These are phyloP conservation scores for Ganoderma multipileum DNA, from an alignment of 1,284 basidiomycete species.

Conservation along the genomic window DNA sequence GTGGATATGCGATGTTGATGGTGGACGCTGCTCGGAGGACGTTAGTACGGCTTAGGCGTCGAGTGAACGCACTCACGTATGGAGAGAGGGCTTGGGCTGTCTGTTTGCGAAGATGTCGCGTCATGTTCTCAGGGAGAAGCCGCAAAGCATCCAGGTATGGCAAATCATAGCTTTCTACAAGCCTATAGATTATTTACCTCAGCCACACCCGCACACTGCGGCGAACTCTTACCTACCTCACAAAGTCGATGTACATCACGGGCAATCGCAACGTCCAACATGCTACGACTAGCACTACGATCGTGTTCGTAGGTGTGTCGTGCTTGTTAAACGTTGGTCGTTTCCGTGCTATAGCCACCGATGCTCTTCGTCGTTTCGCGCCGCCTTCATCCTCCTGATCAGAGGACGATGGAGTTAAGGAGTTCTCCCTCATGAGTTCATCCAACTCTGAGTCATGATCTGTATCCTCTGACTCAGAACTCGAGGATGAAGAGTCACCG, in stretches of 20 bases:
- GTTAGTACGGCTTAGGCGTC: neutral
- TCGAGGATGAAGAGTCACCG: conserved; percentile 26
- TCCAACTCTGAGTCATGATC: conserved; percentile 55
- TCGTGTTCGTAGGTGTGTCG: conserved; percentile 64
- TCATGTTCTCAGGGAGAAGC: conserved; percentile 70
- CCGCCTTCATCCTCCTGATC: conserved; percentile 46
- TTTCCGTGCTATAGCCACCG: conserved; percentile 8
- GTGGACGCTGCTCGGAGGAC: conserved; percentile 59
- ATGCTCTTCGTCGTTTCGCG: conserved; percentile 23
- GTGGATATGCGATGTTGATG: conserved; percentile 65
- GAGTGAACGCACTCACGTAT: conserved; percentile 52
- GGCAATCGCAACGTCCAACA: conserved; percentile 85
- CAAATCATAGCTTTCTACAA: conserved; percentile 76
- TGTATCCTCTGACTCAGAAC: conserved; percentile 26
- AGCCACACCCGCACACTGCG: neutral
- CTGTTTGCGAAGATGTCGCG: conserved; percentile 73
- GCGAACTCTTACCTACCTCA: conserved; percentile 51
- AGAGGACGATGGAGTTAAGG: conserved; percentile 49
- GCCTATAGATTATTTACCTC: conserved; percentile 50
- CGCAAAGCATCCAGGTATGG: conserved; percentile 84
- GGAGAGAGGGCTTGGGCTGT: conserved; percentile 72
- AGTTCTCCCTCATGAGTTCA: conserved; percentile 60
- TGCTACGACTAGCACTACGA: conserved; percentile 72
- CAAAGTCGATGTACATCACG: conserved; percentile 76
- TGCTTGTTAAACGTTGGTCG: conserved; percentile 40